phyloP scores from a whole-genome alignment of 306 rosid species.

The Carpinus fangiana region DNA sequence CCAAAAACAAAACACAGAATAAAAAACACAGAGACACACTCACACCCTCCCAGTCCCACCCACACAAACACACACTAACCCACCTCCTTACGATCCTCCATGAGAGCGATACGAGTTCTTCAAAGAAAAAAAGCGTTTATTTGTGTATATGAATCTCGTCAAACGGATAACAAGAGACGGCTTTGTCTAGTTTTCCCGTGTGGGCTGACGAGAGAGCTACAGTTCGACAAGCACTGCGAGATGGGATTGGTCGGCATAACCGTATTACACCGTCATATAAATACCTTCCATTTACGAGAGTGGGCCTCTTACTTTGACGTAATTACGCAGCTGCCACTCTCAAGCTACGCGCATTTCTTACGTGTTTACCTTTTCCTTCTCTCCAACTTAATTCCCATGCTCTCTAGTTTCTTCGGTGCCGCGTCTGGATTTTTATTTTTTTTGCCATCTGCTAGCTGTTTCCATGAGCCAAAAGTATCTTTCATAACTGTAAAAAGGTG shows the following conservation, averaged over 20 bases:
- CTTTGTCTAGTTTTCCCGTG: neutral
- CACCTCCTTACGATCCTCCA: slow-evolving; percentile 97
- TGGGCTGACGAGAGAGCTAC: neutral
- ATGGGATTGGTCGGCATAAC: neutral
- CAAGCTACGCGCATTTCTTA: neutral
- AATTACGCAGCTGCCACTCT: slow-evolving; percentile 30
- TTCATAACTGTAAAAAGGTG: neutral
- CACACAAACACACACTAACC: neutral
- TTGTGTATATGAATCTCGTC: neutral
- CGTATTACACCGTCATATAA: neutral
- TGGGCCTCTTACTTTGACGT: neutral
- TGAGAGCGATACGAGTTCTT: slow-evolving; percentile 40
- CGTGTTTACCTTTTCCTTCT: neutral
- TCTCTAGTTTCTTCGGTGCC: neutral
- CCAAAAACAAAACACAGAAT: neutral
- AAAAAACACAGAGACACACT: neutral
- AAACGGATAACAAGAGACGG: neutral
- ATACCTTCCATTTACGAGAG: neutral
- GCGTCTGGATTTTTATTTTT: neutral
- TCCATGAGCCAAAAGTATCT: neutral
- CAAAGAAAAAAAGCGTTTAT: neutral
- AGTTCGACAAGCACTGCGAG: neutral
- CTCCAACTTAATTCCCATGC: neutral
- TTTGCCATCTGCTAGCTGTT: neutral
- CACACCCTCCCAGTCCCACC: too few relatives aligned